Percentiles rank a stretch among this genome's conserved stretches.
Evolutionary conservation across 257 asterid genomes (phyloP).

Genomic region (Solanum megistacrolobum): DNA sequence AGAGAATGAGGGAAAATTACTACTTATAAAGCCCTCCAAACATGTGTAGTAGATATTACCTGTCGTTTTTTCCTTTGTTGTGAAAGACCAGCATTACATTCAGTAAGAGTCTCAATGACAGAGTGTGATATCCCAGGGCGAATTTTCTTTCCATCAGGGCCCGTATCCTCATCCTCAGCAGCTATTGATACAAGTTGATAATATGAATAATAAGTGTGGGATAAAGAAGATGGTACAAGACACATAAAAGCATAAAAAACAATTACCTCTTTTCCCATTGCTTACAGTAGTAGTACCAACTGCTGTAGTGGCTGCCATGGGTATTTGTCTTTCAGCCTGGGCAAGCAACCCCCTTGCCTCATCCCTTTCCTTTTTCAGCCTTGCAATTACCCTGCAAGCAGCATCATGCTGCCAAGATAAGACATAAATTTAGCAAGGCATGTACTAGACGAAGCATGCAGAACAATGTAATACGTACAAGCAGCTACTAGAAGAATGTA

Average conservation of each 20-base stretch:
- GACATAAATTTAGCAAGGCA: not conserved
- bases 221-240: not conserved
- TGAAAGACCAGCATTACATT: slow-evolving; percentile 78
- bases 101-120: slow-evolving; percentile 76
- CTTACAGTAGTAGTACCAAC: slow-evolving; percentile 37
- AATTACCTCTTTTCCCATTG: slow-evolving; percentile 95
- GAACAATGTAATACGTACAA: not conserved
- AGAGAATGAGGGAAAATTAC: not conserved
- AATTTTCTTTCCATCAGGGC: slow-evolving; percentile 64
- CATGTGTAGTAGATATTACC: slow-evolving; percentile 31
- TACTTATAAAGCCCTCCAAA: not conserved
- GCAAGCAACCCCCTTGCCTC: slow-evolving; percentile 80
- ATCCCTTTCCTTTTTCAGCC: slow-evolving; percentile 93
- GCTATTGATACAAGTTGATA: slow-evolving; percentile 30
- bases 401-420: slow-evolving; percentile 80
- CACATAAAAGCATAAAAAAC: not conserved
- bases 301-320: slow-evolving; percentile 36
- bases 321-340: slow-evolving; percentile 83
- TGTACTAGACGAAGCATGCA: not conserved
- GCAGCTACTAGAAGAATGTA: not conserved
- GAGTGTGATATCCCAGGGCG: slow-evolving; percentile 71
- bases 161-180: slow-evolving; percentile 66
- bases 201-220: not conserved
- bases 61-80: slow-evolving; percentile 86
- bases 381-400: slow-evolving; percentile 98